These are phyloP conservation scores for Novakomyces olei DNA, from an alignment of 805 yeast genomes.

Conservation along the genomic window DNA sequence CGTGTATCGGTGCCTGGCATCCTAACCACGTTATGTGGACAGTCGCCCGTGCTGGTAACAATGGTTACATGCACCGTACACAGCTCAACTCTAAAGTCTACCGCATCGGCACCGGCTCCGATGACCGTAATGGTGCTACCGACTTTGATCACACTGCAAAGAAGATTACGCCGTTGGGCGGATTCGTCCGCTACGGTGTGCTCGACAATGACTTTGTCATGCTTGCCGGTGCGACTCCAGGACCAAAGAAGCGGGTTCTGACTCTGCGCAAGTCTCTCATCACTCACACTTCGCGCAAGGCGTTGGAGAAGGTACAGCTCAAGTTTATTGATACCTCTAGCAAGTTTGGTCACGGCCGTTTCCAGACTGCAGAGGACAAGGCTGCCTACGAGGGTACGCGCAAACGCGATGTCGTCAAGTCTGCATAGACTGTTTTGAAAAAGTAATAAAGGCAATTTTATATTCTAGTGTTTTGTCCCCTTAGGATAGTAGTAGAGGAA, in stretches of 20 bases:
- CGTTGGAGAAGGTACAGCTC: constrained; percentile 85
- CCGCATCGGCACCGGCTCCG: constrained; percentile 95
- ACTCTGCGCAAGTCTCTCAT: constrained; percentile 96
- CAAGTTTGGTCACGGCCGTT: constrained; percentile 99
- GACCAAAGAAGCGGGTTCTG: constrained; percentile 98
- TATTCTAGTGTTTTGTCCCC: no score
- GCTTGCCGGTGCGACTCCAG: constrained; percentile 98
- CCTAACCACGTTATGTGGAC: constrained; percentile 99
- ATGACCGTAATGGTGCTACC: constrained; percentile 86
- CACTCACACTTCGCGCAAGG: constrained; percentile 95
- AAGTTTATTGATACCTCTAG: constrained; percentile 99
- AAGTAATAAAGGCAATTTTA: no score
- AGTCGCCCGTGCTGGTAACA: constrained; percentile 99
- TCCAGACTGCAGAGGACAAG: constrained; percentile 99
- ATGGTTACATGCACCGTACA: constrained; percentile 99
- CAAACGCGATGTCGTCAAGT: constrained; percentile 24
- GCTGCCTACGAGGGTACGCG: constrained; percentile 98
- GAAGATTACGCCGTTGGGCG: constrained; percentile 99
- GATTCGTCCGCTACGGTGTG: constrained; percentile 98
- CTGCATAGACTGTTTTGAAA: not conserved
- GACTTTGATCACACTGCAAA: constrained; percentile 98
- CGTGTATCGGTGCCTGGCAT: constrained; percentile 99
- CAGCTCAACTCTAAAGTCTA: constrained; percentile 99
- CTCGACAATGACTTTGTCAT: constrained; percentile 94
- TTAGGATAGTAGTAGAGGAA: no score